These are phyloP conservation scores for Ogataea philodendri DNA, from an alignment of 805 yeast genomes.

Conservation along the genomic window DNA sequence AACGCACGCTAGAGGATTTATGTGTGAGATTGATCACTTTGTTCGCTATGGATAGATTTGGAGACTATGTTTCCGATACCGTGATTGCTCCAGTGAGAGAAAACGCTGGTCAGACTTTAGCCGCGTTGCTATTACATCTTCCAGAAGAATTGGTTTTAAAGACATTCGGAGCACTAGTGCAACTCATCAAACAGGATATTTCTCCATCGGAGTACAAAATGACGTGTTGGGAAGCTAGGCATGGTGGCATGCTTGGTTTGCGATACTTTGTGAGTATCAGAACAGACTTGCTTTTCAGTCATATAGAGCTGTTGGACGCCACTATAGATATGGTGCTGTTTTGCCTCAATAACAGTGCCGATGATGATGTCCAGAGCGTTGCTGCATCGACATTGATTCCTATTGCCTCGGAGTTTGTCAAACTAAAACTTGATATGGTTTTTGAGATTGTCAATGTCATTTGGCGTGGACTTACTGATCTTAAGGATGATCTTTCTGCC, in stretches of 20 bases:
- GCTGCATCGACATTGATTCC: slow-evolving; percentile 93
- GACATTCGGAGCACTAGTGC: slow-evolving; percentile 63
- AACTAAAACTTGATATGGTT: slow-evolving; percentile 50
- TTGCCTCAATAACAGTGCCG: slow-evolving; percentile 76
- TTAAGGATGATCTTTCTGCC: slow-evolving; percentile 90
- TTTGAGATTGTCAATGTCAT: slow-evolving; percentile 59
- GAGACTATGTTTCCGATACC: slow-evolving; percentile 95
- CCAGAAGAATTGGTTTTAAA: slow-evolving; percentile 54
- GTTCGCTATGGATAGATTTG: slow-evolving; percentile 91
- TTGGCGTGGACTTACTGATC: slow-evolving; percentile 85
- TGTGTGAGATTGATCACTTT: slow-evolving; percentile 81
- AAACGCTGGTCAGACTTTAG: slow-evolving; percentile 91
- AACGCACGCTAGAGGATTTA: slow-evolving; percentile 76
- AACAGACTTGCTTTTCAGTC: slow-evolving; percentile 66
- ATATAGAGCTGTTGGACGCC: slow-evolving; percentile 58
- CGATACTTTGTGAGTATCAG: slow-evolving; percentile 89
- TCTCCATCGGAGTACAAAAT: slow-evolving; percentile 40
- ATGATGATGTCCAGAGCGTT: slow-evolving; percentile 96
- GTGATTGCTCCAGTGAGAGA: slow-evolving; percentile 98
- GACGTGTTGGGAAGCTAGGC: slow-evolving; percentile 94
- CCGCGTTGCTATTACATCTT: slow-evolving; percentile 80
- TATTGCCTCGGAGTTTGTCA: slow-evolving; percentile 83
- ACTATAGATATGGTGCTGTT: slow-evolving; percentile 84
- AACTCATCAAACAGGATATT: slow-evolving; percentile 65
- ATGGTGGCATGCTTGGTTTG: slow-evolving; percentile 94